phyloP scores from a whole-genome alignment of 139 green algal species.

The Coelastrella sp. region DNA sequence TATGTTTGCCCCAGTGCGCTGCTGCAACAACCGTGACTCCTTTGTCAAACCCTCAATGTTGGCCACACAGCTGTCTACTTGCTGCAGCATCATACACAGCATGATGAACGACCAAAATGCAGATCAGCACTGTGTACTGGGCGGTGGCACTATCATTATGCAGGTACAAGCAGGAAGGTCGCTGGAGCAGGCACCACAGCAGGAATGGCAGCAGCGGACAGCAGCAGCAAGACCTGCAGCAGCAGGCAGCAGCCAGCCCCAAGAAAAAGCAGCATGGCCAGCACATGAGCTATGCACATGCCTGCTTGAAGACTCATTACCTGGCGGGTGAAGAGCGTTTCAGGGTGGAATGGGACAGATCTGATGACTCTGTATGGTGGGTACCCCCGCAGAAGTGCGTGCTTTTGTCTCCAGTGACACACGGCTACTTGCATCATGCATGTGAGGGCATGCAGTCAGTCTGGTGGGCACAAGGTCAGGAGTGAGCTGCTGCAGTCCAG shows the following conservation, averaged over 20 bases:
- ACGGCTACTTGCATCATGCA: background rate
- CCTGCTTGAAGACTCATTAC: constrained; percentile 65
- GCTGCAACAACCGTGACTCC: background rate
- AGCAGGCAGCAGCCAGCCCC: background rate
- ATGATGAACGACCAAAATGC: background rate
- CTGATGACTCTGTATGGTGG: constrained; percentile 73
- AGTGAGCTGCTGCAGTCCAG: background rate
- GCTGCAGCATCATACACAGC: background rate
- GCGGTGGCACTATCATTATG: background rate
- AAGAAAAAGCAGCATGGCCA: background rate
- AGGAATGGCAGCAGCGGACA: background rate
- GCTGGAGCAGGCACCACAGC: background rate
- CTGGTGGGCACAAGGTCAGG: too few relatives aligned
- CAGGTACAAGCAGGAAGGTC: constrained; percentile 42
- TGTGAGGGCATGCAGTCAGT: too few relatives aligned
- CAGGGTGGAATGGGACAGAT: constrained; percentile 64
- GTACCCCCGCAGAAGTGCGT: background rate
- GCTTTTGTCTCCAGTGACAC: background rate
- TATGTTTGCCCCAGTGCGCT: background rate
- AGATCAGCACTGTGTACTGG: background rate
- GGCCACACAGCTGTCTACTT: background rate
- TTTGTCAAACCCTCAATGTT: background rate
- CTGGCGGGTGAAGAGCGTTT: constrained; percentile 80
- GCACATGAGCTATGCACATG: constrained; percentile 58
- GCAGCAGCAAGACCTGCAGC: background rate